Evolutionary conservation across 257 asterid genomes (phyloP), one percentile per base, ranked within the genome.

Genomic region (Vinca minor): DNA sequence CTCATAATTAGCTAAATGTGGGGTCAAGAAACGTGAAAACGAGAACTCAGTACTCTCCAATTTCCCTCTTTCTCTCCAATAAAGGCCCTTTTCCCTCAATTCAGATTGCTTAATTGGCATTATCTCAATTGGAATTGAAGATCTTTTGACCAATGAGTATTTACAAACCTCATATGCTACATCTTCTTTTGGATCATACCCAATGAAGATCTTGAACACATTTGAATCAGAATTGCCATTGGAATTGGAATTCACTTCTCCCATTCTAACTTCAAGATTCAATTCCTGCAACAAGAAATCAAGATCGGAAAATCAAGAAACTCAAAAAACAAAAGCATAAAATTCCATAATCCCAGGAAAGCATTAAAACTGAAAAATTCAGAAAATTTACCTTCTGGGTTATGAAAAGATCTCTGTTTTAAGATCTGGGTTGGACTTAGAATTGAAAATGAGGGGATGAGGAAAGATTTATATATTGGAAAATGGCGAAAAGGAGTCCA

Each of bases 21-120:
- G 96, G 13, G 97, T 87, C 73, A 90, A 72, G 68, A 90, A 87
- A 36, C 97, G 83, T 10, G 95, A 70, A 68, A 87, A 87, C 0
- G 96, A 90, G 49, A 90, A 90, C 78, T 90, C 97, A 0, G 96
- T 87, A 79, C 96, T 87, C 84, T 90, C 96, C 3, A 87, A 10
- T 59, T 81, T 85, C 17, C 91, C 89, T 55, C 97, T 87, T 64
- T 85, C 93, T 1, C 97, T 84, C 95, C 95, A 84, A 48, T 90
- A 87, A 4, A 84, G 36, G 21, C 93, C 96, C 45, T 58, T 81
- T 46, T 77, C 70, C 8, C 96, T 81, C 65, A 85, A 47, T 49
- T 90, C 95, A 1, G 82, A 79, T 77, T 90, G 97, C 80, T 87
- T 90, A 50, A 90, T 85, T 1, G 97, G 91, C 23, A 31, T 9